Evolutionary conservation across 1,284 basidiomycete species (phyloP).

Genomic region (Malassezia restricta): DNA sequence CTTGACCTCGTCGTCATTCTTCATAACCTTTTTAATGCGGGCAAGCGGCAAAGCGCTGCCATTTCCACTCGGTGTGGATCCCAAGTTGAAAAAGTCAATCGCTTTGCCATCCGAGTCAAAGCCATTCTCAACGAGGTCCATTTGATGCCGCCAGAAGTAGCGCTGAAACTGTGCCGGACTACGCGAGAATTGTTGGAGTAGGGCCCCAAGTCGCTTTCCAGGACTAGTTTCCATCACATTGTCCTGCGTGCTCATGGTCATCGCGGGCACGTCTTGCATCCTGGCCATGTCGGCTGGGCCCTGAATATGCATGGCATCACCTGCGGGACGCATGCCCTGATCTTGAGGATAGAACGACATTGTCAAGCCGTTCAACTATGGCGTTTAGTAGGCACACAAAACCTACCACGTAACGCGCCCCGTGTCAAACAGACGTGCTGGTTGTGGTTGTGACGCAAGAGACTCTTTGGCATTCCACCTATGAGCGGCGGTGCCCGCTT

Average conservation of each 20-base stretch:
- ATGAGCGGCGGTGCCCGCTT: too few relatives aligned
- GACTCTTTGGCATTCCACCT: too few relatives aligned
- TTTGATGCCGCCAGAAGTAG: slow-evolving; percentile 37
- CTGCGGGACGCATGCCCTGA: slow-evolving; percentile 1
- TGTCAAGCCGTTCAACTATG: background rate
- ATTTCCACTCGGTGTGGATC: slow-evolving; percentile 17
- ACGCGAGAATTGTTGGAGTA: slow-evolving; percentile 15
- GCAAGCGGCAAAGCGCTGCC: slow-evolving; percentile 42
- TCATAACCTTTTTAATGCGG: slow-evolving; percentile 46
- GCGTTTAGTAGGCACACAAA: too few relatives aligned
- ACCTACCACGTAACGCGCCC: too few relatives aligned
- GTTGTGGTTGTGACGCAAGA: too few relatives aligned
- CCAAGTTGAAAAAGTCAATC: slow-evolving; percentile 28
- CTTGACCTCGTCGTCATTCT: slow-evolving; percentile 44
- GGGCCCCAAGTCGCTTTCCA: slow-evolving; percentile 3
- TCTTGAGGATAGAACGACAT: slow-evolving; percentile 13
- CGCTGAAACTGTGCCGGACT: slow-evolving; percentile 25
- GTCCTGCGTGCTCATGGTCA: background rate
- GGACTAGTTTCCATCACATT: background rate
- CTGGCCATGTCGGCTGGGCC: background rate
- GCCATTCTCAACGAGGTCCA: slow-evolving; percentile 35
- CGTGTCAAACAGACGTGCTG: too few relatives aligned
- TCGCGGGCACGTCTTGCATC: background rate
- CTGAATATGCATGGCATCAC: background rate
- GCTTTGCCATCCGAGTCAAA: slow-evolving; percentile 30